Base-by-base conservation (phyloP, 164 flowering plant species). In the Magnolia kwangsiensis region DNA sequence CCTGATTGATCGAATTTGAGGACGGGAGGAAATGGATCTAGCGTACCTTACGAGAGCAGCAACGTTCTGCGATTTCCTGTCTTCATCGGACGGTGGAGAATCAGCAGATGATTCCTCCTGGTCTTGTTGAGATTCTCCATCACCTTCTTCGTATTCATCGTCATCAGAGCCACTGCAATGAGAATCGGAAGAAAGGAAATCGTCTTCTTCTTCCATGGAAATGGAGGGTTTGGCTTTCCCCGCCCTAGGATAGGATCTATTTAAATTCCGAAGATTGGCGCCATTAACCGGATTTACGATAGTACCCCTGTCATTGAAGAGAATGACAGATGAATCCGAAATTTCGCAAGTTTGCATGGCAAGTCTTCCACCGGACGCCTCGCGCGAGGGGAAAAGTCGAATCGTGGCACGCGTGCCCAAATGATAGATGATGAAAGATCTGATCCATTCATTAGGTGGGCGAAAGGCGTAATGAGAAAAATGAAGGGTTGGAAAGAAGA, bases 41-140 rank as follows among this genome's bases (percentile, higher is more conserved):
- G 16, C 3, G 9, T 67, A 75, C 78, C 72, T 69, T 9, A 75
- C 73, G 18, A 75, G 78, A 27, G 78, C 78, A 16, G 50, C 78
- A 49, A 75, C 78, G 49, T 75, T 75, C 67, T 75, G 72, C 0
- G 78, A 55, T 69, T 75, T 75, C 8, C 50, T 29, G 51, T 69
- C 65, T 63, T 61, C 72, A 31, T 75, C 77, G 1, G 23, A 49
- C 7, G 77, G n/a, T 29, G 63, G 29, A 29, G 29, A 29, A 55
- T 29, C 77, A 8, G 77, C 13, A 20, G 50, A 55, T 51, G 14
- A 27, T 1, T 72, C 63, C 2, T 50, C 61, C 0, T 50, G 59
- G n/a, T 74, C 69, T 21, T 31, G 21, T 6, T 16, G 31, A 49
- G n/a, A n/a, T 27, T 67, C 77, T 66, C 50, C 70, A 16, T 31